Evolutionary conservation across 768 basidiomycete genomes (phyloP).

Genomic region (Amanita rubescens): DNA sequence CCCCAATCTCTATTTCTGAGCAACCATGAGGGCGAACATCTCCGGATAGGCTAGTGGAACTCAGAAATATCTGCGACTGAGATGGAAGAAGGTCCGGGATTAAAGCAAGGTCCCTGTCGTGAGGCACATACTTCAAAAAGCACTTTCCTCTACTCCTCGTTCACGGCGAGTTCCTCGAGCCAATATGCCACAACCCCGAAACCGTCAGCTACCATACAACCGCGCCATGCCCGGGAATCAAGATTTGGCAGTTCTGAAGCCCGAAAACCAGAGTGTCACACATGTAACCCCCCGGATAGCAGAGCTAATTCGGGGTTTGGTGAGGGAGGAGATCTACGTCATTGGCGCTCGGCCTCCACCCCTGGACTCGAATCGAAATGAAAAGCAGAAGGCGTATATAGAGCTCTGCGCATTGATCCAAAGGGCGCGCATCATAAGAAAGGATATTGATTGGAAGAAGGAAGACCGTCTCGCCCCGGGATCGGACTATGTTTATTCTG

Average conservation of each 20-base stretch:
- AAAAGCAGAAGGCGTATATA: slow-evolving; percentile 18
- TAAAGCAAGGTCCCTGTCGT: background rate
- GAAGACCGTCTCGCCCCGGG: slow-evolving; percentile 27
- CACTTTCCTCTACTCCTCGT: background rate
- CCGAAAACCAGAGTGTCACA: slow-evolving; percentile 46
- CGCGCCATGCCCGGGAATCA: slow-evolving; percentile 31
- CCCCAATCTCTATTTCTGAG: too few species aligned
- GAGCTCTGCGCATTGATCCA: slow-evolving; percentile 22
- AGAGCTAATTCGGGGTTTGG: slow-evolving; percentile 39
- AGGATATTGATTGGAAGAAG: slow-evolving; percentile 20
- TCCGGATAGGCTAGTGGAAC: slow-evolving; percentile 17
- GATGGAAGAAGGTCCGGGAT: slow-evolving; percentile 15
- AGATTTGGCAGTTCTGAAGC: slow-evolving; percentile 50
- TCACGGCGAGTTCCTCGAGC: background rate
- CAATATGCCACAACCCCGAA: background rate
- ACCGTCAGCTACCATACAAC: slow-evolving; percentile 12
- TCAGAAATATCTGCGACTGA: slow-evolving; percentile 19
- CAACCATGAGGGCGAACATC: background rate
- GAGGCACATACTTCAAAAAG: background rate
- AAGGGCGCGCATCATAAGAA: slow-evolving; percentile 17
- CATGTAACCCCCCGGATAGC: slow-evolving; percentile 59
- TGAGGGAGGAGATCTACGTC: slow-evolving; percentile 47
- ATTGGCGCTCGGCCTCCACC: slow-evolving; percentile 38
- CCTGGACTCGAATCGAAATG: slow-evolving; percentile 19
- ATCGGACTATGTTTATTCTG: slow-evolving; percentile 29